phyloP scores from a whole-genome alignment of 1,139 yeast species.

The Hyphopichia khmerensis region DNA sequence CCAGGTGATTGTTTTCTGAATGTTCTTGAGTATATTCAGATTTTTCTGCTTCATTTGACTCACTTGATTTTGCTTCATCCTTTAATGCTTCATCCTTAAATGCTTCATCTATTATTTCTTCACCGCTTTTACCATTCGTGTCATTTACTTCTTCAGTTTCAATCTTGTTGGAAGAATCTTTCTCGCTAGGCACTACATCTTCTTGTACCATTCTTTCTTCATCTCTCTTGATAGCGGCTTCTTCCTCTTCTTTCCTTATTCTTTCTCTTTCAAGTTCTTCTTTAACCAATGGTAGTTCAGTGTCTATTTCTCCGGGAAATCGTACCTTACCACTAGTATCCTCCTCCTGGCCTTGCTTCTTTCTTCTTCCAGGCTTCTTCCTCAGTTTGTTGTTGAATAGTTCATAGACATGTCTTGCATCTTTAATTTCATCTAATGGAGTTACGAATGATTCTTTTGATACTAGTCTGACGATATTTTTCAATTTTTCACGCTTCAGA shows the following conservation, averaged over 20 bases:
- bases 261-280: slow-evolving; percentile 20
- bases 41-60: too few species aligned
- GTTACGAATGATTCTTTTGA: slow-evolving; percentile 39
- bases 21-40: too few species aligned
- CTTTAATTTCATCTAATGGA: slow-evolving; percentile 58
- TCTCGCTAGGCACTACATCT: too few species aligned
- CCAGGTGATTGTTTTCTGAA: too few species aligned
- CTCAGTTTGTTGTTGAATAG: slow-evolving; percentile 30
- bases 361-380: slow-evolving; percentile 38
- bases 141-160: not conserved
- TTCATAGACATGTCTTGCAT: slow-evolving; percentile 31
- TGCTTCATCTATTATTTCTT: too few species aligned
- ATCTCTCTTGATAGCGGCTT: not conserved
- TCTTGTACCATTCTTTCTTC: not conserved
- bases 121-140: not conserved
- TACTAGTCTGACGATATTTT: slow-evolving; percentile 52
- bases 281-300: slow-evolving; percentile 33
- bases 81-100: too few species aligned
- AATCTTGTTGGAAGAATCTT: not conserved
- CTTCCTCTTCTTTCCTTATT: slow-evolving; percentile 7
- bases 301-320: slow-evolving; percentile 40
- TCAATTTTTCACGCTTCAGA: slow-evolving; percentile 60
- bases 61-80: too few species aligned
- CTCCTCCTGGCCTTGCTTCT: slow-evolving; percentile 15
- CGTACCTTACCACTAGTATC: slow-evolving; percentile 13